phyloP scores from a whole-genome alignment of 148 eudicot genomes.

The Rhododendron mucronatum region DNA sequence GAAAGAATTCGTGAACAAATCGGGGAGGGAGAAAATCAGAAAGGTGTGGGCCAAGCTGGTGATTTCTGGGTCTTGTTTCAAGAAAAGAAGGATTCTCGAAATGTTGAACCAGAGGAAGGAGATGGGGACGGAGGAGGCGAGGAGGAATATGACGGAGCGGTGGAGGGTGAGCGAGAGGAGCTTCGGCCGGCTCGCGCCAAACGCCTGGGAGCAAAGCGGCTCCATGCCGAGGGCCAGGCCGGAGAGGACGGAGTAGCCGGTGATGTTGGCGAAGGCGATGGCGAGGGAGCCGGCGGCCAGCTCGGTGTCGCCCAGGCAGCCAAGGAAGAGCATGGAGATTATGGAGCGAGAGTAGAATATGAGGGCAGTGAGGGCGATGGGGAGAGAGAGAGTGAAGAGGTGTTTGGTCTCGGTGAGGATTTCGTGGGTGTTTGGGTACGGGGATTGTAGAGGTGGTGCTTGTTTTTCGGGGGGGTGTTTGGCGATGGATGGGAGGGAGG shows the following conservation, averaged over 20 bases:
- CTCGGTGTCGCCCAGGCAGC: constrained; percentile 53
- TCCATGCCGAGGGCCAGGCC: constrained; percentile 81
- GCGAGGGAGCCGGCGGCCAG: constrained; percentile 80
- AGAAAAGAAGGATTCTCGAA: constrained; percentile 22
- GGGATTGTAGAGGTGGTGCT: neutral
- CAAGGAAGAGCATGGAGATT: constrained; percentile 63
- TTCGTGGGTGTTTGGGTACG: constrained; percentile 9
- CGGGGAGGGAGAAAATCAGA: constrained; percentile 53
- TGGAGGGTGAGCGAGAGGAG: constrained; percentile 64
- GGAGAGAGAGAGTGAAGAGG: constrained; percentile 43
- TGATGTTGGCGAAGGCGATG: constrained; percentile 81
- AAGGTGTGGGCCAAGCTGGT: constrained; percentile 48
- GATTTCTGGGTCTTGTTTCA: constrained; percentile 47
- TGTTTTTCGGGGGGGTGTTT: neutral
- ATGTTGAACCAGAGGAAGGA: constrained; percentile 50
- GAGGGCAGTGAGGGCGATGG: constrained; percentile 56
- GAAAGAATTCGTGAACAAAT: constrained; percentile 54
- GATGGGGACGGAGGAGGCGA: constrained; percentile 42
- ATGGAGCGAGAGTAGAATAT: constrained; percentile 62
- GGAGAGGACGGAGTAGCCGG: constrained; percentile 69
- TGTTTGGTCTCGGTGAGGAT: constrained; percentile 34
- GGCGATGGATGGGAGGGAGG: constrained; percentile 15
- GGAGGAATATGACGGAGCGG: constrained; percentile 52
- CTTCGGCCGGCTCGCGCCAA: constrained; percentile 56
- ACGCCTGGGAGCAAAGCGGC: constrained; percentile 77